phyloP scores from a whole-genome alignment of 805 yeast genomes.

The Cyberlindnera petersonii region DNA sequence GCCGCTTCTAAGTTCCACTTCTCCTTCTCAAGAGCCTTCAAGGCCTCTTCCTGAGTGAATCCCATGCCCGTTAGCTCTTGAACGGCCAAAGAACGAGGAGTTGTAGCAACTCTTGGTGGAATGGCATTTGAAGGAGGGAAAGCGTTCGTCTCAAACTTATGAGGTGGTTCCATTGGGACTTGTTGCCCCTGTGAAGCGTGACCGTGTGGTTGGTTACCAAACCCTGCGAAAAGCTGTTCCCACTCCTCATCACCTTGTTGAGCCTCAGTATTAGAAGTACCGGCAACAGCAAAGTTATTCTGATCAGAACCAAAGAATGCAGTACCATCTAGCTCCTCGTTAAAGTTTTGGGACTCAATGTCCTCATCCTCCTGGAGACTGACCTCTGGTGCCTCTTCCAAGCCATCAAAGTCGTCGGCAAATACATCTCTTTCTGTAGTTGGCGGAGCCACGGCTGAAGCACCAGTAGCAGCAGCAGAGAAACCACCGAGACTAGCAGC shows the following conservation, averaged over 20 bases:
- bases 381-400: slow-evolving; percentile 39
- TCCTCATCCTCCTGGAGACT: slow-evolving; percentile 29
- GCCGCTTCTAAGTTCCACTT: slow-evolving; percentile 81
- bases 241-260: slow-evolving; percentile 62
- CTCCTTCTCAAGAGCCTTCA: slow-evolving; percentile 62
- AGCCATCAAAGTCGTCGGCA: slow-evolving; percentile 42
- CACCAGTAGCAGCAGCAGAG: slow-evolving; percentile 5
- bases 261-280: slow-evolving; percentile 1
- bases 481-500: slow-evolving; percentile 15
- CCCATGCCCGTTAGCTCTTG: slow-evolving; percentile 90
- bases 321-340: slow-evolving; percentile 23
- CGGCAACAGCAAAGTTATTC: neutral
- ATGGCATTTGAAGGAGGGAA: slow-evolving; percentile 14
- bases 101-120: slow-evolving; percentile 34
- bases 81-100: slow-evolving; percentile 54
- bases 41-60: slow-evolving; percentile 61
- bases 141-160: slow-evolving; percentile 16
- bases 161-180: slow-evolving; percentile 1
- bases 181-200: slow-evolving; percentile 6
- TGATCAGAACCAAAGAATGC: slow-evolving; percentile 25
- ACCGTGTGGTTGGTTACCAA: slow-evolving; percentile 53
- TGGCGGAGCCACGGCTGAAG: too few relatives aligned
- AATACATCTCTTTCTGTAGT: slow-evolving; percentile 25
- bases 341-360: slow-evolving; percentile 18
- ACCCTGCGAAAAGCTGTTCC: slow-evolving; percentile 91